Conservation (phyloP, 2,329 filamentous ascomycete species). For the Colletotrichum orchidophilum region DNA sequence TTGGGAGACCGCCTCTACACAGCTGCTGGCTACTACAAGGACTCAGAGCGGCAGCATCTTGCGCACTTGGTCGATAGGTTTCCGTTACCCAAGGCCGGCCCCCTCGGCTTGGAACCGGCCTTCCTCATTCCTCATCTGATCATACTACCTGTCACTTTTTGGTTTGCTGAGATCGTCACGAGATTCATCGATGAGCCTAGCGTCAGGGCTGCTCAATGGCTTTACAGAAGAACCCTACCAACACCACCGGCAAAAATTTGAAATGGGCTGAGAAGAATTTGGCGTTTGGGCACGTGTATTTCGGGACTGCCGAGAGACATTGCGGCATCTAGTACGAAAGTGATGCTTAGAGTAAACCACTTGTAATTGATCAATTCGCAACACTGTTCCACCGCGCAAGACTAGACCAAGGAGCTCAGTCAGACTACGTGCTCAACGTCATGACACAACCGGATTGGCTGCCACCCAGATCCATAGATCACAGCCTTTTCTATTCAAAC, state of each 20-base stretch:
- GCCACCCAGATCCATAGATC: background rate
- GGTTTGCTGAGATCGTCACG: constrained; percentile 65
- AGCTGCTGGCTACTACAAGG: constrained; percentile 64
- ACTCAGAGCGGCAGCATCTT: constrained; percentile 59
- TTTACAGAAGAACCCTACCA: constrained; percentile 59
- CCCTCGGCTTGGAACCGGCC: constrained; percentile 67
- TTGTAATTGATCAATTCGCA: background rate
- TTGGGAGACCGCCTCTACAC: constrained; percentile 67
- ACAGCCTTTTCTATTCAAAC: background rate
- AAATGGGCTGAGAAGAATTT: background rate
- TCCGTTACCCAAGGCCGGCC: constrained; percentile 63
- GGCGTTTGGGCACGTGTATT: background rate
- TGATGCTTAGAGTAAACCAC: background rate
- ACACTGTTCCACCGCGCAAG: background rate
- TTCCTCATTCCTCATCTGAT: constrained; percentile 70
- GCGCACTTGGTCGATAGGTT: constrained; percentile 66
- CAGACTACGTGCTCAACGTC: background rate
- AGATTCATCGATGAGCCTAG: constrained; percentile 67
- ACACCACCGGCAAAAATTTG: background rate
- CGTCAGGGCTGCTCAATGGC: constrained; percentile 64
- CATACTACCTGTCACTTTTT: constrained; percentile 67
- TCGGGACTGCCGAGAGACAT: background rate
- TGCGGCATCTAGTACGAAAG: background rate
- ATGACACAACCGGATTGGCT: background rate
- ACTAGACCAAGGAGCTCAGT: background rate